phyloP scores from a whole-genome alignment of 306 rosid genomes.

The Albizia julibrissin region DNA sequence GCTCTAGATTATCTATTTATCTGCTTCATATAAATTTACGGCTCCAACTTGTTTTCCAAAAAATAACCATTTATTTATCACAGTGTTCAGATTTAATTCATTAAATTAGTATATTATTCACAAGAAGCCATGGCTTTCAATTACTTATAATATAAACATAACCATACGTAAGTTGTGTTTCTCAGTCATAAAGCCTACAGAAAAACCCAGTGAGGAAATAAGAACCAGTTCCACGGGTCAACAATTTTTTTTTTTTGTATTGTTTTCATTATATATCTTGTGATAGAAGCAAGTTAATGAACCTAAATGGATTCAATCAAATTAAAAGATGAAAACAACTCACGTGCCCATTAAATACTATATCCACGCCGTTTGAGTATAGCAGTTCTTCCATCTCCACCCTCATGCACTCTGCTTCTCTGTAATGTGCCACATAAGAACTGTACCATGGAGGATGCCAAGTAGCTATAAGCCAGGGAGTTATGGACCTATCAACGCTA shows the following conservation, averaged over 20 bases:
- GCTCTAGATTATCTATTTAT: not conserved
- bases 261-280: slow-evolving; percentile 20
- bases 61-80: not conserved
- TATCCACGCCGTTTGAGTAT: slow-evolving; percentile 71
- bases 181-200: not conserved
- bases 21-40: not conserved
- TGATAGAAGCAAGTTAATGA: slow-evolving; percentile 7
- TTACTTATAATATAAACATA: not conserved
- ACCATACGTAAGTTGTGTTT: not conserved
- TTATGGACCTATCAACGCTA: slow-evolving; percentile 58
- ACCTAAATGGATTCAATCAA: slow-evolving; percentile 10
- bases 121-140: not conserved
- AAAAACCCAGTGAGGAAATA: not conserved
- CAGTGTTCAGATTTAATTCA: slow-evolving; percentile 4
- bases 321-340: slow-evolving; percentile 38
- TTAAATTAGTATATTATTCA: not conserved
- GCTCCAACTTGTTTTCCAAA: slow-evolving; percentile 12
- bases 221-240: not conserved
- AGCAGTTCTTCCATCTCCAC: slow-evolving; percentile 70
- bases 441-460: slow-evolving; percentile 97
- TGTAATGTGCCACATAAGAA: slow-evolving; percentile 69
- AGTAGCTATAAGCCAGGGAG: slow-evolving; percentile 86
- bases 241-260: not conserved
- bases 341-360: slow-evolving; percentile 85
- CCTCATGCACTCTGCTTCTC: slow-evolving; percentile 89